Evolutionary conservation across 306 rosid genomes (phyloP), one percentile per base, ranked within the genome.

Genomic region (Acacia confusa): DNA sequence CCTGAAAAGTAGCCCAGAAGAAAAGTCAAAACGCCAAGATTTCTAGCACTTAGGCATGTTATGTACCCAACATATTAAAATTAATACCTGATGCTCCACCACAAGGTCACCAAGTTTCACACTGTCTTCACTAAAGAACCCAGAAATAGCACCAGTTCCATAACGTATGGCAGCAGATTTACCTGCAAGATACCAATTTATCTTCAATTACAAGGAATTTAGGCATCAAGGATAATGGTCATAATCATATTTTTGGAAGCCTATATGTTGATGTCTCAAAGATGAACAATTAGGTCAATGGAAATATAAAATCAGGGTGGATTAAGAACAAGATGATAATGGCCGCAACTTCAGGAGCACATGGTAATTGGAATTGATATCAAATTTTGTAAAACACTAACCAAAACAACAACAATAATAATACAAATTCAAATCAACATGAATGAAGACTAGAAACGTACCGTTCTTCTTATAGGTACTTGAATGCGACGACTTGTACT

Each of bases 401-500:
- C 14, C 32, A 58, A 11, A 47, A 50, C 57, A 66, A 9, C 47
- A 66, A 66, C 4, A 44, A n/a, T 2, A 55, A n/a, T 20, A 53
- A n/a, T 25, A n/a, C 4, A 67, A 20, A 69, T 43, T 70, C 48
- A 22, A 70, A 70, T 16, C 10, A 43, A 70, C 43, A 22, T 22
- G 10, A 70, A 41, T 22, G 19, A 41, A n/a, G 4, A 70, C 27
- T 43, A 22, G n/a, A 41, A 70, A 70, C 47, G 5, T 41, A 70
- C 90, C 92, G 68, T 85, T 87, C 67, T 83, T 89, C 63, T 81
- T 77, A 24, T 83, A 83, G 78, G 90, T 81, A 73, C 84, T 82
- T 38, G 92, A 89, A 13, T 85, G 76, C 55, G 71, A 82, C n/a
- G 92, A 78, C 83, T 88, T 89, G 80, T 88, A 91, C 80, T 85